Percentiles rank a stretch among this genome's conserved stretches.
phyloP scores from a whole-genome alignment of 257 asterid species.

The Cinchona pubescens region DNA sequence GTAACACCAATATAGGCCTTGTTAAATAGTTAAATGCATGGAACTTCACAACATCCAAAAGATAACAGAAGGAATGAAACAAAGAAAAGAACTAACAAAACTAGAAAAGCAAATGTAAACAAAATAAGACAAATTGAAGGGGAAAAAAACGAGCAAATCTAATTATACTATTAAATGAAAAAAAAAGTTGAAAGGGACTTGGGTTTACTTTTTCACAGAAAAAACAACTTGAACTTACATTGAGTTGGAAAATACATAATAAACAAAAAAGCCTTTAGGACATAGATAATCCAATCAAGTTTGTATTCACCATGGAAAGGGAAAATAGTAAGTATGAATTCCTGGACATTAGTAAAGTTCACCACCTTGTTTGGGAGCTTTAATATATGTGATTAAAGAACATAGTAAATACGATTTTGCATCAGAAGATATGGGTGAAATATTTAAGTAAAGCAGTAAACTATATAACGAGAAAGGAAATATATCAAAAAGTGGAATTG shows the following conservation, averaged over 20 bases:
- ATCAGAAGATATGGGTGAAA: neutral
- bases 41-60: neutral
- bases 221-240: no score
- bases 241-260: neutral
- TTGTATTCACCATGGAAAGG: neutral
- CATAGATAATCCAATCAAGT: neutral
- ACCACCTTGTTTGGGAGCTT: neutral
- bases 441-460: neutral
- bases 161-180: no score
- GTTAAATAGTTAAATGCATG: neutral
- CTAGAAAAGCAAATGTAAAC: neutral
- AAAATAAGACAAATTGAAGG: neutral
- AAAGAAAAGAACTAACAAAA: neutral
- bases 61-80: neutral
- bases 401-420: neutral
- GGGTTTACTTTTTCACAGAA: no score
- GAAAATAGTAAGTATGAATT: neutral
- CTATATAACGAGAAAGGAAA: neutral
- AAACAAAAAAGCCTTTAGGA: neutral
- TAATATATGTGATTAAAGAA: neutral
- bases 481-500: neutral
- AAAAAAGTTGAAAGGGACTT: no score
- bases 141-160: neutral
- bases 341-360: neutral
- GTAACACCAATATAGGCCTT: neutral